Percentiles rank a stretch among this genome's conserved stretches.
Conservation (phyloP, 345 rosid genomes). For the Adansonia digitata region DNA sequence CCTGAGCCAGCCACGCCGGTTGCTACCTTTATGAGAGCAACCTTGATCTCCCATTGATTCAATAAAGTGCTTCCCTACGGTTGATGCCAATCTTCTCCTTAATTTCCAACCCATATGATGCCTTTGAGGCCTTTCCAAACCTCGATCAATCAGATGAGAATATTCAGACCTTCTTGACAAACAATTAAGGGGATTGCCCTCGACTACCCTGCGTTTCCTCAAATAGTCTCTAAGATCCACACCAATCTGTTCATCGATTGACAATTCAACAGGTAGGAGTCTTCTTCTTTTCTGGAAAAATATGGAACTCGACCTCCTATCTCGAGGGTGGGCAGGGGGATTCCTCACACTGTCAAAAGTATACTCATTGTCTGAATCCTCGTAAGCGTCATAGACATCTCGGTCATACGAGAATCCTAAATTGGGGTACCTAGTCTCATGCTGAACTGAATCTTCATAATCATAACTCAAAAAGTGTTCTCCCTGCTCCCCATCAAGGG, state of each 20-base stretch:
- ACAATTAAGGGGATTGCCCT: constrained; percentile 13
- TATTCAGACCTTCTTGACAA: constrained; percentile 24
- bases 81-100: constrained; percentile 28
- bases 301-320: constrained; percentile 25
- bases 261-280: constrained; percentile 19
- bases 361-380: constrained; percentile 21
- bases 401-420: constrained; percentile 17
- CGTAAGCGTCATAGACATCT: constrained; percentile 16
- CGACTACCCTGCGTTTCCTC: constrained; percentile 24
- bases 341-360: constrained; percentile 19
- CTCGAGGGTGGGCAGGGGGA: constrained; percentile 13
- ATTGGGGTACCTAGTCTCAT: constrained; percentile 25
- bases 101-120: constrained; percentile 19
- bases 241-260: constrained; percentile 13
- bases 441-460: constrained; percentile 25
- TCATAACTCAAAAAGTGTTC: constrained; percentile 29
- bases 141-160: constrained; percentile 16
- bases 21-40: constrained; percentile 17
- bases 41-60: constrained; percentile 22
- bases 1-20: constrained; percentile 18
- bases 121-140: constrained; percentile 21
- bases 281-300: constrained; percentile 31
- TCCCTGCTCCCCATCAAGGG: constrained; percentile 23
- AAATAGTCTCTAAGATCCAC: constrained; percentile 40
- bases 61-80: constrained; percentile 22